A percentile compares a stretch with the other conserved stretches of the same genome.
phyloP scores from a whole-genome alignment of 208 protist genomes.

The Trypanosoma caninum region DNA sequence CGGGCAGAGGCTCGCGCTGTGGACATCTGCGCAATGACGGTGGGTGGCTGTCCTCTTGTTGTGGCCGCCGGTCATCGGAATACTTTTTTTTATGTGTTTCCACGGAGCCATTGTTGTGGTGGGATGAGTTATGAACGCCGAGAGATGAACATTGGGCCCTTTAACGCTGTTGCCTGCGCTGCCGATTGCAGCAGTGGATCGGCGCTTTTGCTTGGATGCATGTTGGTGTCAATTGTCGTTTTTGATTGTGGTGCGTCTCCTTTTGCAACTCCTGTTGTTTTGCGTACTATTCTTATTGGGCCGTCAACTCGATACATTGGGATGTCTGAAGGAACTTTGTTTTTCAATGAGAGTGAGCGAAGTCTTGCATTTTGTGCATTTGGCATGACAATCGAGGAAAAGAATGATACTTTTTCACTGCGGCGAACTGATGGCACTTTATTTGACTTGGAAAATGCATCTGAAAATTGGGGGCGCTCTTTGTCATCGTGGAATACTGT shows the following conservation, averaged over 20 bases:
- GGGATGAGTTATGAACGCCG: background rate
- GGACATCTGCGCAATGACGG: conserved; percentile 16
- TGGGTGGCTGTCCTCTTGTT: conserved; percentile 10
- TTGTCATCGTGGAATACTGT: conserved; percentile 13
- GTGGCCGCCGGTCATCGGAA: conserved; percentile 4
- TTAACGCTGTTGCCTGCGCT: conserved; percentile 14
- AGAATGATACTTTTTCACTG: background rate
- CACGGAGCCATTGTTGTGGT: background rate
- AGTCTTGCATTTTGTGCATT: conserved; percentile 12
- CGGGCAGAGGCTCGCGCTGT: conserved; percentile 1
- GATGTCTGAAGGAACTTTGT: background rate
- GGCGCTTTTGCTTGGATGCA: conserved; percentile 18
- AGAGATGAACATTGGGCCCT: conserved; percentile 12
- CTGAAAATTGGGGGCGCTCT: background rate
- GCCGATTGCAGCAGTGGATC: background rate
- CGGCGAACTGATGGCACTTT: background rate
- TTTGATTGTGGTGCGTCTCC: conserved; percentile 16
- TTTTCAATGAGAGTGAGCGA: background rate
- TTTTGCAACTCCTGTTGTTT: background rate
- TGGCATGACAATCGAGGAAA: background rate
- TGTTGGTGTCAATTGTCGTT: conserved; percentile 3
- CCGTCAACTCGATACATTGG: conserved; percentile 11
- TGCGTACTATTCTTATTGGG: conserved; percentile 19
- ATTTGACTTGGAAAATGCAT: background rate
- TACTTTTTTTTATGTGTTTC: conserved; percentile 8